Conservation (phyloP, 164 flowering plant genomes). For the Protea cynaroides region DNA sequence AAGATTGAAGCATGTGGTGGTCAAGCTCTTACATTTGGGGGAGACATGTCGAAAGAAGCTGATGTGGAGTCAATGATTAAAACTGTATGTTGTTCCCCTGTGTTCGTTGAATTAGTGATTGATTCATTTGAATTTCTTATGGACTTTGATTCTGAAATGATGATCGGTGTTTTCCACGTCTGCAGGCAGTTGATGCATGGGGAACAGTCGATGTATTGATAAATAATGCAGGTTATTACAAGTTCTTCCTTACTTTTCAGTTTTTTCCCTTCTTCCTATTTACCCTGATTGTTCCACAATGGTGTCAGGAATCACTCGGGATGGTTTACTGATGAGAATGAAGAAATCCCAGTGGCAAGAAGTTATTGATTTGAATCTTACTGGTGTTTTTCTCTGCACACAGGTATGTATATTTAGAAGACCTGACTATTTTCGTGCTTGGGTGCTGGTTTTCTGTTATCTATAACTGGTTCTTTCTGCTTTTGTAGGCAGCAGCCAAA, state of each 20-base stretch:
- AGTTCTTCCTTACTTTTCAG: constrained; percentile 2
- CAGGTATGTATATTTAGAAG: constrained; percentile 47
- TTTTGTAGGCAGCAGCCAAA: constrained; percentile 87
- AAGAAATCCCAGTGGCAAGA: constrained; percentile 93
- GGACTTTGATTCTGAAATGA: constrained; percentile 1
- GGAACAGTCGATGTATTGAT: constrained; percentile 87
- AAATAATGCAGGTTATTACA: constrained; percentile 77
- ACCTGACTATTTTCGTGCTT: not conserved
- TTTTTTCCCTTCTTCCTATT: not conserved
- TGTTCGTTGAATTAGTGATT: not conserved
- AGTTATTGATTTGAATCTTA: constrained; percentile 92
- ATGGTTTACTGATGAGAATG: constrained; percentile 92
- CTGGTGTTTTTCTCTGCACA: constrained; percentile 91
- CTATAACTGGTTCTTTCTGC: constrained; percentile 7
- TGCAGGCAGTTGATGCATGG: constrained; percentile 95
- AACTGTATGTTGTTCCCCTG: constrained; percentile 37
- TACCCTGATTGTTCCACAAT: constrained; percentile 7
- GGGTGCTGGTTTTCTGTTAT: constrained; percentile 5
- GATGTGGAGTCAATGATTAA: constrained; percentile 93
- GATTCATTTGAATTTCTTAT: not conserved
- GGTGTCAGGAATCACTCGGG: constrained; percentile 81
- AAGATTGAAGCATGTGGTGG: constrained; percentile 90
- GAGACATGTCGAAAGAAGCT: constrained; percentile 92
- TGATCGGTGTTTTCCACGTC: constrained; percentile 12
- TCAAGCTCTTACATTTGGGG: constrained; percentile 86